These are phyloP conservation scores for Phaffia australis DNA, from an alignment of 768 basidiomycete genomes.

Conservation along the genomic window DNA sequence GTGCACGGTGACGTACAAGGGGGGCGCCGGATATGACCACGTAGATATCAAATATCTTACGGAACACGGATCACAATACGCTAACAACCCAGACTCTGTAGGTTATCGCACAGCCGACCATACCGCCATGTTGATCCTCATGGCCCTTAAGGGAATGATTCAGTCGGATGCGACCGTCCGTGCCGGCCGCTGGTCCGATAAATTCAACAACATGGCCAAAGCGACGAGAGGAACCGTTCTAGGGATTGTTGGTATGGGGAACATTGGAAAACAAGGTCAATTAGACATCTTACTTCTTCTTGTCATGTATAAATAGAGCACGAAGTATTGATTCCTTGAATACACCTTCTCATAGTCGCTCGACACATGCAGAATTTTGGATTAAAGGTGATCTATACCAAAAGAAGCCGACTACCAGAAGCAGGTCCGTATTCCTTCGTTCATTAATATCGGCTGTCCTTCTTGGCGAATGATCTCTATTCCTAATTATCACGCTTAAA, in stretches of 20 bases:
- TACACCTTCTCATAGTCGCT: conserved; percentile 27
- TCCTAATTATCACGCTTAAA: background rate
- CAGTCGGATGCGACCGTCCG: conserved; percentile 6
- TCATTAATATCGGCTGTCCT: background rate
- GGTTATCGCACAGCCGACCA: conserved; percentile 32
- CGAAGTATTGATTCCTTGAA: conserved; percentile 2
- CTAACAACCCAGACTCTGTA: conserved; percentile 30
- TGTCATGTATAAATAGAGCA: background rate
- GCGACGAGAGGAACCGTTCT: conserved; percentile 27
- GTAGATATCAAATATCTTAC: conserved; percentile 38
- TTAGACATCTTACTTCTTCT: background rate
- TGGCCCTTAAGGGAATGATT: conserved; percentile 27
- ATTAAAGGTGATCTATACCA: conserved; percentile 36
- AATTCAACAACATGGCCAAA: conserved; percentile 7
- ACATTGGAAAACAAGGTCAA: conserved; percentile 35
- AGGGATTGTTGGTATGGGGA: conserved; percentile 39
- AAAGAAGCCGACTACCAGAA: conserved; percentile 30
- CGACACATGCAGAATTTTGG: conserved; percentile 34
- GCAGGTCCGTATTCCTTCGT: conserved; percentile 21
- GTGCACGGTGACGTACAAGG: no score
- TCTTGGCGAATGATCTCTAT: background rate
- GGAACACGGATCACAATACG: conserved; percentile 27
- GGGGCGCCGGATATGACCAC: conserved; percentile 37
- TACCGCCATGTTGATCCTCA: conserved; percentile 28
- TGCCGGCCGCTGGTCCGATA: background rate